Evolutionary conservation across 2,329 filamentous ascomycete genomes (phyloP).

Genomic region (Microsporum audouinii): DNA sequence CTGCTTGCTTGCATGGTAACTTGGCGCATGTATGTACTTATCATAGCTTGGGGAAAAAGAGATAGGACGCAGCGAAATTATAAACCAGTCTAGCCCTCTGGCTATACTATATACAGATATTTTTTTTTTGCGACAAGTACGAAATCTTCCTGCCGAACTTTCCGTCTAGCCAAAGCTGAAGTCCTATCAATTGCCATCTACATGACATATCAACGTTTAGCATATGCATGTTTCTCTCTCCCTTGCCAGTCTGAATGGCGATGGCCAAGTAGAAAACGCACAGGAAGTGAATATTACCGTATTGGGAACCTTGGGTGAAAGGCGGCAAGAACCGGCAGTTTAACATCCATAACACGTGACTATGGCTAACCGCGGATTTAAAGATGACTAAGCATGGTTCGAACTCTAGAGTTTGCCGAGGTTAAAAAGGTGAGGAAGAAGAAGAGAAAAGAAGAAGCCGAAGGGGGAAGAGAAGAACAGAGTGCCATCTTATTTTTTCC

Average conservation of each 20-base stretch:
- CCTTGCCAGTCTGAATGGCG: too few relatives aligned
- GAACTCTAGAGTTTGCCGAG: not conserved
- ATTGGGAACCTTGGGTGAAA: not conserved
- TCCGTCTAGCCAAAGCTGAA: too few relatives aligned
- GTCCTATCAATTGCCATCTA: too few relatives aligned
- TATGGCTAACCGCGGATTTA: not conserved
- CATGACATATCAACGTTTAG: too few relatives aligned
- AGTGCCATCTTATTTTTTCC: not conserved
- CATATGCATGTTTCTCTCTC: too few relatives aligned
- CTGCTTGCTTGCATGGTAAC: not conserved
- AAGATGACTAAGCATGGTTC: not conserved
- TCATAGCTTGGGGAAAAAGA: not conserved
- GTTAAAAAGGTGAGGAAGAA: not conserved
- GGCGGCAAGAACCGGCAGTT: slow-evolving; percentile 1
- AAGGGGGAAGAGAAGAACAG: not conserved
- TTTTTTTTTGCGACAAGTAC: too few relatives aligned
- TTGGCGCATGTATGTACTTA: not conserved
- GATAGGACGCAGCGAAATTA: not conserved
- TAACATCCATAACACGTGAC: not conserved
- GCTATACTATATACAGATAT: too few relatives aligned
- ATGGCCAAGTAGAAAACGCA: too few relatives aligned
- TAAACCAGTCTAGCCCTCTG: not conserved
- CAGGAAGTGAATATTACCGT: not conserved
- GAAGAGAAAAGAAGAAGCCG: not conserved
- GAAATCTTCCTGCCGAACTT: too few relatives aligned